phyloP scores from a whole-genome alignment of 2,329 filamentous ascomycete species.

The Penicillium sclerotiorum region DNA sequence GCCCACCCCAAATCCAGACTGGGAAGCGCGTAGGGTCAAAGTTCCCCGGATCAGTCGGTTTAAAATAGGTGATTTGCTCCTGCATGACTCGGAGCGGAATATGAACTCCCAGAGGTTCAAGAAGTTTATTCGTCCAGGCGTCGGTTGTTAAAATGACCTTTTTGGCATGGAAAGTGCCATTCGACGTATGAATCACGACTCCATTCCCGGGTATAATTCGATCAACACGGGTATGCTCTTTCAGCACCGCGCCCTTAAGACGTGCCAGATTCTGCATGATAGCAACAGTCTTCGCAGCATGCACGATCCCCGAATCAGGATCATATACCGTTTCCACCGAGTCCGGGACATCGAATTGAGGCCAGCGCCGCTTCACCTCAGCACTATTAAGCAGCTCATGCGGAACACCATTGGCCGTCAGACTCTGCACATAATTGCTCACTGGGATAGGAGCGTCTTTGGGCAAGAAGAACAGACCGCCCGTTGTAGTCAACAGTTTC shows the following conservation, averaged over 20 bases:
- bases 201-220: slow-evolving; percentile 18
- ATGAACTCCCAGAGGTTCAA: slow-evolving; percentile 21
- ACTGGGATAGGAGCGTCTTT: slow-evolving; percentile 13
- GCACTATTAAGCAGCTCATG: slow-evolving; percentile 27
- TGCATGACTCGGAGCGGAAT: slow-evolving; percentile 30
- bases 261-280: slow-evolving; percentile 26
- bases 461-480: slow-evolving; percentile 27
- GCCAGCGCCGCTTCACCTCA: slow-evolving; percentile 29
- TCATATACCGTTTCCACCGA: slow-evolving; percentile 27
- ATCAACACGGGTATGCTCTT: slow-evolving; percentile 26
- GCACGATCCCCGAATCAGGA: slow-evolving; percentile 29
- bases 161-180: slow-evolving; percentile 18
- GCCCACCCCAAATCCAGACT: slow-evolving; percentile 30
- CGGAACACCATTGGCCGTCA: slow-evolving; percentile 20
- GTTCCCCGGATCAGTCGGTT: slow-evolving; percentile 19
- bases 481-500: slow-evolving; percentile 29
- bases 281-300: slow-evolving; percentile 27
- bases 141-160: slow-evolving; percentile 31
- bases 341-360: slow-evolving; percentile 27
- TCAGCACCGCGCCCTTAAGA: slow-evolving; percentile 24
- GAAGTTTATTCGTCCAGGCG: slow-evolving; percentile 31
- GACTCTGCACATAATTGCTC: slow-evolving; percentile 19
- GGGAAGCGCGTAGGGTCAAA: slow-evolving; percentile 24
- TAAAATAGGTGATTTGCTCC: slow-evolving; percentile 34
- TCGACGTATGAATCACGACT: slow-evolving; percentile 27